Percentiles rank a stretch among this genome's conserved stretches.
Evolutionary conservation across 331 rosid species (phyloP).

Genomic region (Arachis monticola): DNA sequence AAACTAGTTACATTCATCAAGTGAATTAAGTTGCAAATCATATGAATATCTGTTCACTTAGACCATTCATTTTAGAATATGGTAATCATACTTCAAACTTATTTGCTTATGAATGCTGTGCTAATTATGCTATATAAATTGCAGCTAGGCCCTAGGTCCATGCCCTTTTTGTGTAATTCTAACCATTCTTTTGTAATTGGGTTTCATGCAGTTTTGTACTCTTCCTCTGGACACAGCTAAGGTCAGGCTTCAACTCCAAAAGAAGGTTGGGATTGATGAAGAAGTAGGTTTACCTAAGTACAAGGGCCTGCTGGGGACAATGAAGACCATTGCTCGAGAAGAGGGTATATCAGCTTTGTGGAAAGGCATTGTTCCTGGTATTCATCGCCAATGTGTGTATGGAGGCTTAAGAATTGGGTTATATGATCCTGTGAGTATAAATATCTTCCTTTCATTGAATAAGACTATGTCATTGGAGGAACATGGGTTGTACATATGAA

Average conservation of each 20-base stretch:
- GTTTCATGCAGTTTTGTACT: conserved; percentile 75
- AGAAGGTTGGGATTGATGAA: conserved; percentile 57
- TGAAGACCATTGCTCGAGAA: conserved; percentile 86
- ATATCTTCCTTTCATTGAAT: conserved; percentile 37
- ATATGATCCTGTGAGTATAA: conserved; percentile 93
- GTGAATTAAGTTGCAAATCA: conserved; percentile 1
- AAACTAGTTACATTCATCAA: neutral
- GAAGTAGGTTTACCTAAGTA: conserved; percentile 63
- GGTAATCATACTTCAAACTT: neutral
- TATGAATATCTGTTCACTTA: neutral
- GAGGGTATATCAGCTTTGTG: conserved; percentile 88
- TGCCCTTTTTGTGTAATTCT: neutral
- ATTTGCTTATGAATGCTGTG: too few species aligned
- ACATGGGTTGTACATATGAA: conserved; percentile 51
- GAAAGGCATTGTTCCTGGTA: conserved; percentile 94
- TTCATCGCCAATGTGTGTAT: conserved; percentile 91
- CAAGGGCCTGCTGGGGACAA: conserved; percentile 74
- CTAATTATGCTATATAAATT: neutral
- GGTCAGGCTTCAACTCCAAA: conserved; percentile 98
- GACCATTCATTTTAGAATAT: neutral
- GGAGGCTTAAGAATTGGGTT: conserved; percentile 97
- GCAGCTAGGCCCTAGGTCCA: neutral
- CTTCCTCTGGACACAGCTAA: conserved; percentile 92
- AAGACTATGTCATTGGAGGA: conserved; percentile 37
- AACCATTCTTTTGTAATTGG: conserved; percentile 16